A percentile compares a stretch with the other conserved stretches of the same genome.
These are phyloP conservation scores for Bonia amplexicaulis DNA, from an alignment of 176 grass and related monocot genomes.

Conservation along the genomic window DNA sequence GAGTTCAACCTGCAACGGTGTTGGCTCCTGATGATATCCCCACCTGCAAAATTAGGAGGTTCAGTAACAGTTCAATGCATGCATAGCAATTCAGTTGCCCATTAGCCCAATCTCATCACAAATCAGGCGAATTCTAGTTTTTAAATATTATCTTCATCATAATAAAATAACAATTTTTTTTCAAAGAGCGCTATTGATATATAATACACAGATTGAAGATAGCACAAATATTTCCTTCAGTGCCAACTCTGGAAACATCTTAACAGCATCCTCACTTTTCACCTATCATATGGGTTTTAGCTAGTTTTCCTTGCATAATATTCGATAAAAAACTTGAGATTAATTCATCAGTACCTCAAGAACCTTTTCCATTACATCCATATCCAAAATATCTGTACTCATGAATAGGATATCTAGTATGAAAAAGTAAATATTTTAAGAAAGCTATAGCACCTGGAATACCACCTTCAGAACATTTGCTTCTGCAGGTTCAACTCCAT, in stretches of 20 bases:
- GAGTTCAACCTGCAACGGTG: conserved; percentile 69
- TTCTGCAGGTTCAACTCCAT: conserved; percentile 43
- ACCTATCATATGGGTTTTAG: conserved; percentile 40
- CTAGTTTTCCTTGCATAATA: neutral
- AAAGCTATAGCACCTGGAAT: conserved; percentile 33
- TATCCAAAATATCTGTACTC: conserved; percentile 69
- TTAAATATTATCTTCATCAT: neutral
- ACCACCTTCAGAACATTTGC: conserved; percentile 50
- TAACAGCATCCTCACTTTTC: conserved; percentile 76
- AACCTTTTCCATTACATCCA: conserved; percentile 94
- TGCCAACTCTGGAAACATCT: conserved; percentile 75
- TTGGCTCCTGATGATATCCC: conserved; percentile 98
- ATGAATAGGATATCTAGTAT: neutral
- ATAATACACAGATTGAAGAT: neutral
- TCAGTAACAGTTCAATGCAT: neutral
- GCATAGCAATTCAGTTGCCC: neutral
- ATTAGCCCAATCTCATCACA: neutral
- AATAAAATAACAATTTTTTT: neutral
- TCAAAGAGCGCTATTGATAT: neutral
- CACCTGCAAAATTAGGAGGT: conserved; percentile 40
- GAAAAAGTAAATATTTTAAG: neutral
- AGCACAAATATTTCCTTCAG: conserved; percentile 27
- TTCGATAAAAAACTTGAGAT: neutral
- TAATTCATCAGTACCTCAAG: conserved; percentile 53
- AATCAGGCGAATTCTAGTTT: neutral